Evolutionary conservation across 1,284 basidiomycete genomes (phyloP), one percentile per base, ranked within the genome.

Genomic region (Erythrobasidium hasegawianum): DNA sequence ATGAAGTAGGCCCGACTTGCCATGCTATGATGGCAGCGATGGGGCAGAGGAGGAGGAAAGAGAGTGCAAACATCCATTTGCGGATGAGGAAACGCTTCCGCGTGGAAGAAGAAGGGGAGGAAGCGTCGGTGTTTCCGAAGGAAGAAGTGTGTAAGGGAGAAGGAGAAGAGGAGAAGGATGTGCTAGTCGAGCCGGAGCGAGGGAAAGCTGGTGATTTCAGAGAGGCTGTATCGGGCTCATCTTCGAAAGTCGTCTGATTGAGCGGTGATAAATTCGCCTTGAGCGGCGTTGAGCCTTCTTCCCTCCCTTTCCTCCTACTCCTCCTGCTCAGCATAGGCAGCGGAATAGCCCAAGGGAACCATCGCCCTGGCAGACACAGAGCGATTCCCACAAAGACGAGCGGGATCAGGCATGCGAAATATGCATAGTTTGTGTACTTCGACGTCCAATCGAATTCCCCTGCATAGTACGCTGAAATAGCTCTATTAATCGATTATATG

Each of bases 361-460:
- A 72, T 4, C 68, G 8, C 22, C 26, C 45, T 20, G 70, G 69
- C 33, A 68, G 24, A 8, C 59, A 52, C 50, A 59, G 67, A 4
- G 72, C 47, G 1, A 60, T n/a, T 1, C 55, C 50, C 0, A 69
- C 70, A 5, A 73, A 33, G 0, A 71, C 40, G 0, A 65, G 67
- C 8, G 73, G 73, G 1, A 71, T 47, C 22, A 71, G 50, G 7
- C 71, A 55, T 26, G 65, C 56, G n/a, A 70, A 67, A 52, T 71
- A 71, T 24, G 26, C 62, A 38, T 65, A 65, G 26, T 43, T 27
- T 68, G 68, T 71, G 57, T 71, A 67, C 27, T 56, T 59, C 57
- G 70, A 64, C 29, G 72, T 74, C 71, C 71, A 72, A 67, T 74
- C 73, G 54, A 68, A 74, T 47, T 74, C 73, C 27, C 73, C 73